phyloP scores from a whole-genome alignment of 495 filamentous ascomycete genomes.

The Ascodesmis nigricans region DNA sequence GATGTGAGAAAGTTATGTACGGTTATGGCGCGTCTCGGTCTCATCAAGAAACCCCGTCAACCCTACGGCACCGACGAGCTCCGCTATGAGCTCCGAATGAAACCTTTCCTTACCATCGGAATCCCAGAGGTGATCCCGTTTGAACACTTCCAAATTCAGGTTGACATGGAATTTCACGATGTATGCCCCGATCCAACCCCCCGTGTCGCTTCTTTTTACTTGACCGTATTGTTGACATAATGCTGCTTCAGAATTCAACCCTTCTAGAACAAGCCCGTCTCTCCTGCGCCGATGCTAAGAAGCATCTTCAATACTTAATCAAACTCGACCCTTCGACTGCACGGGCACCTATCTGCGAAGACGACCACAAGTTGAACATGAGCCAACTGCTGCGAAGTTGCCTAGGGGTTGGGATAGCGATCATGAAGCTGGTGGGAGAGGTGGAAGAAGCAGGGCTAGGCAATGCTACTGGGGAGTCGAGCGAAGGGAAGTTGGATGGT shows the following conservation, averaged over 20 bases:
- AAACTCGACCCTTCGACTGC: conserved; percentile 28
- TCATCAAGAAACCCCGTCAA: conserved; percentile 35
- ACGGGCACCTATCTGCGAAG: conserved; percentile 21
- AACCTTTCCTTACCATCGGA: conserved; percentile 50
- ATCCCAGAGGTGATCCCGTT: conserved; percentile 50
- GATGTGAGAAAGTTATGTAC: conserved; percentile 22
- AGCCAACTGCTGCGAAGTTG: conserved; percentile 21
- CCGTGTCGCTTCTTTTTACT: background rate
- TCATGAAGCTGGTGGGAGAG: conserved; percentile 20
- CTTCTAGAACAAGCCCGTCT: conserved; percentile 39
- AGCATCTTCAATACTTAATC: conserved; percentile 38
- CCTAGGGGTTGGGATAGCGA: conserved; percentile 25
- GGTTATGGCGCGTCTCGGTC: conserved; percentile 37
- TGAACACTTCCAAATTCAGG: conserved; percentile 31
- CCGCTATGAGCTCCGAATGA: conserved; percentile 78
- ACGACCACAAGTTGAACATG: conserved; percentile 16
- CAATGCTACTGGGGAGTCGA: conserved; percentile 11
- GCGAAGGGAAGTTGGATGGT: conserved; percentile 11
- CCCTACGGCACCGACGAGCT: conserved; percentile 49
- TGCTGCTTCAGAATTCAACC: conserved; percentile 16
- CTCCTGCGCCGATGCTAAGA: conserved; percentile 37
- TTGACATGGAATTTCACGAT: conserved; percentile 24
- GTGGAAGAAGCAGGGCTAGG: conserved; percentile 10
- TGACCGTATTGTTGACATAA: background rate
- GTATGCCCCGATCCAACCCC: conserved; percentile 2